These are phyloP conservation scores for Amaranthus hypochondriacus DNA, from an alignment of 148 eudicot species.

Conservation along the genomic window DNA sequence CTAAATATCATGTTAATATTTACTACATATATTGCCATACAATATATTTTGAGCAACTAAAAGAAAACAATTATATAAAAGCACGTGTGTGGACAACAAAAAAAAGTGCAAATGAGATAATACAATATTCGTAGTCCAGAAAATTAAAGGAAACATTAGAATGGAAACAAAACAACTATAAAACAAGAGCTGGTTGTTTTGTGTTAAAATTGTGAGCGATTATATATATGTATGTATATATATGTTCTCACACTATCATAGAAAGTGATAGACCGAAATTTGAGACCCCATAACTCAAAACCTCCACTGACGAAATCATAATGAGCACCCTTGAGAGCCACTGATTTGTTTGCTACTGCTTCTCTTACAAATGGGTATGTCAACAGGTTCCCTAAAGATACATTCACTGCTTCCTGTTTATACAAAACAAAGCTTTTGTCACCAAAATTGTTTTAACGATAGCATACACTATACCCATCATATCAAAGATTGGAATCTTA, in stretches of 20 bases:
- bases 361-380: constrained; percentile 90
- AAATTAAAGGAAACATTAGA: background rate
- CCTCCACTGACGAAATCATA: constrained; percentile 71
- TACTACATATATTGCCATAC: too few species aligned
- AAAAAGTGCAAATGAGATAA: too few species aligned
- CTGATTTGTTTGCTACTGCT: constrained; percentile 47
- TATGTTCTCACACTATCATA: constrained; percentile 19
- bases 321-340: constrained; percentile 71
- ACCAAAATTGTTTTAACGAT: background rate
- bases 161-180: background rate
- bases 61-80: too few species aligned
- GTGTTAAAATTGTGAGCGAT: background rate
- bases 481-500: background rate
- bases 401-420: constrained; percentile 92
- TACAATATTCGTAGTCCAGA: background rate
- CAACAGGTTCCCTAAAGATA: constrained; percentile 67
- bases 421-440: background rate
- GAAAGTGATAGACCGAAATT: constrained; percentile 44
- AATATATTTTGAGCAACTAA: too few species aligned
- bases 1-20: too few species aligned
- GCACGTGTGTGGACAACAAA: too few species aligned
- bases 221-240: background rate
- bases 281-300: constrained; percentile 74
- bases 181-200: background rate
- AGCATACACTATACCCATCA: too few species aligned